Conservation (phyloP, 2,329 filamentous ascomycete species). For the Periconia sp. region DNA sequence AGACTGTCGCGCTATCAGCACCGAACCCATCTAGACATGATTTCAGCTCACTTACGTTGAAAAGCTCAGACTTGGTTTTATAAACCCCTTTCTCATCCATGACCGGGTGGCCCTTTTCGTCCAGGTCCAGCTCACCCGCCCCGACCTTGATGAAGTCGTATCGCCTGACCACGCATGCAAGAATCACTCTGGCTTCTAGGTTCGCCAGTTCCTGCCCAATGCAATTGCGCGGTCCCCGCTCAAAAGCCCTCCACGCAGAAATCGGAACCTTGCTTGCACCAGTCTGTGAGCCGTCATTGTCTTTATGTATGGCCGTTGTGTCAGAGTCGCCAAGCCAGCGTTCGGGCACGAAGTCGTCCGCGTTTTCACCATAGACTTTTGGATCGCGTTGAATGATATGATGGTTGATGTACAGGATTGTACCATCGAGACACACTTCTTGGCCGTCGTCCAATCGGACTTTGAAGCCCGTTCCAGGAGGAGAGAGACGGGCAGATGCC, state of each 20-base stretch:
- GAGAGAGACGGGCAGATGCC: constrained; percentile 47
- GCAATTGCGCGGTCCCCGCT: constrained; percentile 62
- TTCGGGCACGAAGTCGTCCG: constrained; percentile 41
- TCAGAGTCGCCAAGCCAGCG: constrained; percentile 46
- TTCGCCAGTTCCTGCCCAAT: constrained; percentile 64
- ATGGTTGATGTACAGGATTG: constrained; percentile 53
- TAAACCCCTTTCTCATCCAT: constrained; percentile 35
- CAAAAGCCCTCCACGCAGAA: constrained; percentile 62
- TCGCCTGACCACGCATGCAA: constrained; percentile 48
- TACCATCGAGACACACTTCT: constrained; percentile 52
- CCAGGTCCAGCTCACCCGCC: constrained; percentile 31
- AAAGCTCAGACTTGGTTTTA: constrained; percentile 36
- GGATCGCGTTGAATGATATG: constrained; percentile 47
- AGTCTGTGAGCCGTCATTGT: constrained; percentile 14
- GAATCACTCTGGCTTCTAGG: constrained; percentile 58
- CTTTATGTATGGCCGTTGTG: constrained; percentile 23
- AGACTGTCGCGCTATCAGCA: constrained; percentile 25
- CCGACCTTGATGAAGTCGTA: constrained; percentile 46
- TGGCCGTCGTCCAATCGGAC: constrained; percentile 50
- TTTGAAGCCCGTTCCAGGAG: constrained; percentile 46
- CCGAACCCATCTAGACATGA: neutral
- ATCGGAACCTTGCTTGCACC: constrained; percentile 36
- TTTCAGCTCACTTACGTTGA: constrained; percentile 35
- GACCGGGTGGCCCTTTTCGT: constrained; percentile 30
- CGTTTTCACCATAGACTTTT: constrained; percentile 38